Base-by-base conservation (phyloP, 2,329 filamentous ascomycete genomes). In the Microdochium nivale region DNA sequence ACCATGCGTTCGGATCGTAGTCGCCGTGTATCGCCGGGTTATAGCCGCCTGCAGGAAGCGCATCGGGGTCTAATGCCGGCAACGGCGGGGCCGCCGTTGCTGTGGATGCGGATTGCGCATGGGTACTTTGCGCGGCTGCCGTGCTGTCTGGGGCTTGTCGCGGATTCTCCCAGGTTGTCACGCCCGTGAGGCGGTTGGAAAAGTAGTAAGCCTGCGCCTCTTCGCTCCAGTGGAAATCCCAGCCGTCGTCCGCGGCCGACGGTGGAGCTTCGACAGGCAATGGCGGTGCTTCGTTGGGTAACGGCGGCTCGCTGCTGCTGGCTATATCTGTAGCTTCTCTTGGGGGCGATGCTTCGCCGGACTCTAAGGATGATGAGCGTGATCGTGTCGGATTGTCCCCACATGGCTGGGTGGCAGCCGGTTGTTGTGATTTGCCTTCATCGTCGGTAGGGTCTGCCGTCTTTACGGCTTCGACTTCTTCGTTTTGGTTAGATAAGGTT, bases 1-100 rank as follows among this genome's bases (percentile, higher is more conserved):
- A 99, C 73, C 90, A 88, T n/a, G 94, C 92, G 54, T 86, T 94
- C 3, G 91, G 90, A 62, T 99, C 94, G 73, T 96, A 99, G 71
- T 91, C 87, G 60, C 94, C 94, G 67, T 99, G 94, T 47, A 99
- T 92, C 24, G 90, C 88, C 1, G 94, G 94, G 65, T 97, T 96
- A 72, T 99, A 99, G 55, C 92, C 90, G 53, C 86, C 85, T 4
- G 78, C 79, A 23, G 80, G 71, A 23, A 44, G 40, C 19, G 40
- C 40, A 47, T 59, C 71, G 50, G 52, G 66, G 54, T 70, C 67
- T 53, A 66, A 65, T 51, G 64, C 57, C 5, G 67, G 68, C 11
- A 59, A 58, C 9, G 60, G 60, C 8, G 64, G 58, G 2, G 62
- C 55, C 2, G 62, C 55, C 2, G 60, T 53, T 14, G 63, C 50